Conservation (phyloP, 78 protist genomes). For the Anaeramoeba ignava region DNA sequence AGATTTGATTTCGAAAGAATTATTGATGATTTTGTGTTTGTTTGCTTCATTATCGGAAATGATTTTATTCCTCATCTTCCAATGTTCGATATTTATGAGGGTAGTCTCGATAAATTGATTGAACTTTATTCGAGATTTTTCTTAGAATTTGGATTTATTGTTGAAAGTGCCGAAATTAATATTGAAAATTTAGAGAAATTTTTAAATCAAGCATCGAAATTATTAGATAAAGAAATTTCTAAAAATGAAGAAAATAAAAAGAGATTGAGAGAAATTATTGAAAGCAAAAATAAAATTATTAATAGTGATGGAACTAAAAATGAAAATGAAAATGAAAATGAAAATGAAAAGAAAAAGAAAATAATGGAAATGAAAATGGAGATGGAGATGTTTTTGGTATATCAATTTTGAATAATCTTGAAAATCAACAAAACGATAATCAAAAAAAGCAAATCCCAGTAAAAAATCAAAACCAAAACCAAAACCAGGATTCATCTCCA, state of each 20-base stretch:
- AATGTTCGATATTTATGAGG: not conserved
- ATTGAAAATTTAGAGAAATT: not conserved
- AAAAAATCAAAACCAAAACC: not conserved
- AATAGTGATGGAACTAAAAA: not conserved
- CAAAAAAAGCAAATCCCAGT: not conserved
- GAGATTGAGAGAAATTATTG: not conserved
- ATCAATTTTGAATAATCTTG: not conserved
- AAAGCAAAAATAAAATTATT: not conserved
- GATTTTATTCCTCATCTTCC: not conserved
- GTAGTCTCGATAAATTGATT: not conserved
- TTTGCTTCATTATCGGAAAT: not conserved
- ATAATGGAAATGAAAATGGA: not conserved
- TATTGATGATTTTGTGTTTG: not conserved
- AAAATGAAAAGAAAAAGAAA: not conserved
- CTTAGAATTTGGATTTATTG: not conserved
- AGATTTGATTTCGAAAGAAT: not conserved
- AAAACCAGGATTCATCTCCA: not conserved
- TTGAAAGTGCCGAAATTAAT: not conserved
- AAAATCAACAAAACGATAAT: not conserved
- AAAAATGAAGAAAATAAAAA: not conserved
- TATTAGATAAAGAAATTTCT: not conserved
- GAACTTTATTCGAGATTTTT: not conserved
- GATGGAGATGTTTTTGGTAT: not conserved
- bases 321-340: not conserved
- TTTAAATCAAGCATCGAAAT: not conserved